Evolutionary conservation across 257 asterid genomes (phyloP).

Genomic region (Salvia hispanica): DNA sequence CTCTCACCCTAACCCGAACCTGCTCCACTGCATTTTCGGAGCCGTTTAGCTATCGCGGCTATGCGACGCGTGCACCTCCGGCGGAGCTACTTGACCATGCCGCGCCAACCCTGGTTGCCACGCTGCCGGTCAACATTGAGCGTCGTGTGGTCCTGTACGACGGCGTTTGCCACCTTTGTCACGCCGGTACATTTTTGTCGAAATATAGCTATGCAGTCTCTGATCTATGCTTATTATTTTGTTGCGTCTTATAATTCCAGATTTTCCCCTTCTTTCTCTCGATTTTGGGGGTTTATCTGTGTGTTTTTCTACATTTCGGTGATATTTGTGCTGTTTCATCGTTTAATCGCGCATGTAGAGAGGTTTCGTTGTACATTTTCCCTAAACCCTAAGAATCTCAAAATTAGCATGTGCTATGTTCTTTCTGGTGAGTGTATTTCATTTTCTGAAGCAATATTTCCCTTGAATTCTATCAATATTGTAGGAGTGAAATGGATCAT

Average conservation of each 20-base stretch:
- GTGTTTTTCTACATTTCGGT: not conserved
- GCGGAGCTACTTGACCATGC: slow-evolving; percentile 35
- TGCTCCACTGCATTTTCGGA: slow-evolving; percentile 23
- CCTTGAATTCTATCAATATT: slow-evolving; percentile 11
- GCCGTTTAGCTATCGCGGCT: slow-evolving; percentile 17
- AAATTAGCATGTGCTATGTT: not conserved
- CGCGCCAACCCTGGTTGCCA: slow-evolving; percentile 30
- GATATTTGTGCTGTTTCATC: not conserved
- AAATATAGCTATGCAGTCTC: not conserved
- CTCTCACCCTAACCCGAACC: not conserved
- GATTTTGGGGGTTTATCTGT: not conserved
- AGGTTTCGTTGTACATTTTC: not conserved
- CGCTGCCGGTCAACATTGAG: slow-evolving; percentile 53
- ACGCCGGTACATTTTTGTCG: slow-evolving; percentile 44
- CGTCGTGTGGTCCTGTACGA: slow-evolving; percentile 86
- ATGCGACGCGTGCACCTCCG: slow-evolving; percentile 38
- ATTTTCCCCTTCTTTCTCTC: not conserved
- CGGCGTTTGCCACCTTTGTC: slow-evolving; percentile 93
- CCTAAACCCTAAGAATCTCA: not conserved
- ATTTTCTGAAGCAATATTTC: not conserved
- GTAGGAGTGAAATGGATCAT: slow-evolving; percentile 90
- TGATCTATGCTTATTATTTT: slow-evolving; percentile 15
- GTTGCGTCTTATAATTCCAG: not conserved
- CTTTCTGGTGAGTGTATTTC: not conserved
- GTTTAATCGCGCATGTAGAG: not conserved